Evolutionary conservation across 75 land plant genomes (phyloP), one percentile per base, ranked within the genome.

Genomic region (Pseudotsuga menziesii): DNA sequence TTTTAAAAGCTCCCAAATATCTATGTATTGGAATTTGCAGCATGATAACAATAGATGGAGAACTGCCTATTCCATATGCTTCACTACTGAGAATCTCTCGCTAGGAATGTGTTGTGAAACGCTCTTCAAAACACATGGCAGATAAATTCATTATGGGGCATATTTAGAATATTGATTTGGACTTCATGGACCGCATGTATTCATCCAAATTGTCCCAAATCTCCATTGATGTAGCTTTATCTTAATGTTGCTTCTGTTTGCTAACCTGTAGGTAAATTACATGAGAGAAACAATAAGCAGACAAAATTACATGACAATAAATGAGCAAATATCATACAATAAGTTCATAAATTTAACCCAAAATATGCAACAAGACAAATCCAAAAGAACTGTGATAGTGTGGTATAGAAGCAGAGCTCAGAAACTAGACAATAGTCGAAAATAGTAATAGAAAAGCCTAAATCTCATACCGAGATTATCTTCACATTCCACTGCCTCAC

Each of bases 191-290:
- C 58, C 90, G 78, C 54, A 94, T 79, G 66, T 87, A 94, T 55
- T 81, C 86, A 77, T 96, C 99, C 56, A 96, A 80, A 29, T 82
- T 80, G 35, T 96, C 97, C 99, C 99, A 96, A 27, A 96, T 90
- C 78, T 91, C 91, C 32, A 96, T 82, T 32, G 92, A 97, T 41
- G 99, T 97, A 71, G 99, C 87, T 69, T 91, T 88, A 72, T 96
- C 99, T 75, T 96, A 93, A 79, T 96, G 99, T 1, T 1, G 32
- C 32, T 29, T 29, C 1, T 29, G 32, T 29, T 29, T 29, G 1
- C 32, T 29, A 29, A 29, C 1, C 32, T 29, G 32, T 29, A 29
- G 32, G 32, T 29, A 29, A 29, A 29, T 29, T 29, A 29, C 11
- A 29, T 29, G 32, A 29, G 32, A 0, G 1, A 29, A 29, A 29